Conservation (phyloP, 352 stramenopile genomes). For the Peronospora farinosa region DNA sequence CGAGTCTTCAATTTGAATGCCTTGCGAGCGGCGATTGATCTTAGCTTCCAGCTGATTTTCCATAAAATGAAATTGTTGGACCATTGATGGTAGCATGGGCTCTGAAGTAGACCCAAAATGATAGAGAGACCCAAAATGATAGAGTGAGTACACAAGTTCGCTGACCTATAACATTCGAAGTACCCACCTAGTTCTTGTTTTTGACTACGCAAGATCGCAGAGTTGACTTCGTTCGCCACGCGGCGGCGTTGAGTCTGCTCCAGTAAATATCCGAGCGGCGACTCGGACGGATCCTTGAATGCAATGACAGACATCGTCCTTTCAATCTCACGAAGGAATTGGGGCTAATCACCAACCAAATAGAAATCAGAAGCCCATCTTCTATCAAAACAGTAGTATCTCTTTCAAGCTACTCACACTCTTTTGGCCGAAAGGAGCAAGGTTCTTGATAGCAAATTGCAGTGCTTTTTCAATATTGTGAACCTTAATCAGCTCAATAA, state of each 20-base stretch:
- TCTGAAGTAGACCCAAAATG: slow-evolving; percentile 28
- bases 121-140: slow-evolving; percentile 3
- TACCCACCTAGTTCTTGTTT: slow-evolving; percentile 66
- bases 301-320: slow-evolving; percentile 69
- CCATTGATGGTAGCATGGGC: slow-evolving; percentile 68
- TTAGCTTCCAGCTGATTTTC: slow-evolving; percentile 65
- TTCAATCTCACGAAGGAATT: slow-evolving; percentile 73
- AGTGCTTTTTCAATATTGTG: slow-evolving; percentile 60
- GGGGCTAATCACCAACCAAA: slow-evolving; percentile 28
- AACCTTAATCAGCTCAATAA: slow-evolving; percentile 73
- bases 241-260: slow-evolving; percentile 56
- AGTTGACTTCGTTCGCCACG: slow-evolving; percentile 71
- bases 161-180: slow-evolving; percentile 1
- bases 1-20: slow-evolving; percentile 42
- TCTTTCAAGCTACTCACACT: slow-evolving; percentile 37
- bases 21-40: slow-evolving; percentile 42
- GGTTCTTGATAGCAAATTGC: slow-evolving; percentile 61
- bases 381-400: neutral
- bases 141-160: slow-evolving; percentile 5
- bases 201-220: slow-evolving; percentile 58
- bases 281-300: slow-evolving; percentile 62
- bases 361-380: slow-evolving; percentile 1
- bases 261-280: slow-evolving; percentile 49
- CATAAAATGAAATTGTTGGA: slow-evolving; percentile 74
- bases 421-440: slow-evolving; percentile 68